Conservation (phyloP, 768 basidiomycete genomes). For the Harrya chromipes region DNA sequence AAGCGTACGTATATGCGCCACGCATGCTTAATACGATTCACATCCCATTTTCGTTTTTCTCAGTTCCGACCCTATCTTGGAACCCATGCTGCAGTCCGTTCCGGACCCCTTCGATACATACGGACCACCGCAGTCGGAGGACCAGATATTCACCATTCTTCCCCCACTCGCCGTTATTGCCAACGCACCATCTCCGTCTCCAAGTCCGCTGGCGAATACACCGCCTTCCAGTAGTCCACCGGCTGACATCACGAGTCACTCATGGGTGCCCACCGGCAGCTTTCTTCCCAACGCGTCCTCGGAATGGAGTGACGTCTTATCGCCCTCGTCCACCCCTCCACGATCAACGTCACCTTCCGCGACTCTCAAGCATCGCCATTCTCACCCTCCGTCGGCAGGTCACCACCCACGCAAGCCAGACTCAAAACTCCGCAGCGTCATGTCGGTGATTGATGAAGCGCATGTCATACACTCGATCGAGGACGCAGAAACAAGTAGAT, state of each 20-base stretch:
- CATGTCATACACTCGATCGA: slow-evolving; percentile 36
- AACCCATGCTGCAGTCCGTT: slow-evolving; percentile 84
- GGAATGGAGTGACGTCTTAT: slow-evolving; percentile 51
- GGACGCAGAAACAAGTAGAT: slow-evolving; percentile 10
- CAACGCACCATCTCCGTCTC: slow-evolving; percentile 55
- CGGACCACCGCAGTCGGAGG: slow-evolving; percentile 81
- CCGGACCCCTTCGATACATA: slow-evolving; percentile 95
- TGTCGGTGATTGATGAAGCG: slow-evolving; percentile 69
- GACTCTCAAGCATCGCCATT: slow-evolving; percentile 45
- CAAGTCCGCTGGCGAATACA: slow-evolving; percentile 53
- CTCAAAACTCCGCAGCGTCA: slow-evolving; percentile 66
- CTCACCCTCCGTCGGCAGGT: slow-evolving; percentile 41
- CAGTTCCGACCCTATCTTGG: slow-evolving; percentile 85
- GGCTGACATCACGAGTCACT: slow-evolving; percentile 33
- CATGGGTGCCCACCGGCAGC: slow-evolving; percentile 51
- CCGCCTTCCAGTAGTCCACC: slow-evolving; percentile 37
- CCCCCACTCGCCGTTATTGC: slow-evolving; percentile 79
- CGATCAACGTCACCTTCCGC: slow-evolving; percentile 52
- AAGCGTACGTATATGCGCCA: slow-evolving; percentile 56
- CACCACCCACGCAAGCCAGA: slow-evolving; percentile 53
- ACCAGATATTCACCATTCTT: slow-evolving; percentile 91
- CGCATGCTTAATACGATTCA: slow-evolving; percentile 2
- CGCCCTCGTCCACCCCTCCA: slow-evolving; percentile 40
- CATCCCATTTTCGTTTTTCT: slow-evolving; percentile 11
- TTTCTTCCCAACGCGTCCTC: slow-evolving; percentile 50